These are phyloP conservation scores for Polychaeton citri DNA, from an alignment of 2,329 filamentous ascomycete species.

Conservation along the genomic window DNA sequence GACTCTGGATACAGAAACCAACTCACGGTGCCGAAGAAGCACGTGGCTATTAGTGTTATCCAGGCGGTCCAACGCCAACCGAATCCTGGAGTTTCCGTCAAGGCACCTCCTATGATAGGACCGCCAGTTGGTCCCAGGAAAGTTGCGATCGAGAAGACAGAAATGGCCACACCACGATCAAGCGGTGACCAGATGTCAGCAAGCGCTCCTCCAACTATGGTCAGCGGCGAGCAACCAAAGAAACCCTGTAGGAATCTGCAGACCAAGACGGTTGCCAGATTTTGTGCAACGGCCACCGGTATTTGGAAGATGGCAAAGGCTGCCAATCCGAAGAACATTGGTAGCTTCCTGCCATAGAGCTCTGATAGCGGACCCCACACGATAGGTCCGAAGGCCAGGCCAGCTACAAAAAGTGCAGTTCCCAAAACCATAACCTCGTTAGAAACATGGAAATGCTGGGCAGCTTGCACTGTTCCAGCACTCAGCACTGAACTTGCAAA, in stretches of 20 bases:
- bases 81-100: constrained; percentile 6
- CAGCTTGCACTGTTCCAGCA: constrained; percentile 8
- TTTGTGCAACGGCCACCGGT: constrained; percentile 40
- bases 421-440: constrained; percentile 13
- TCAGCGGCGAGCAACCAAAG: constrained; percentile 37
- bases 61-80: constrained; percentile 22
- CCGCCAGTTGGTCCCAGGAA: constrained; percentile 17
- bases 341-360: constrained; percentile 38
- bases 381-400: constrained; percentile 18
- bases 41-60: constrained; percentile 26
- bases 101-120: constrained; percentile 11
- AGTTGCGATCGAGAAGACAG: constrained; percentile 16
- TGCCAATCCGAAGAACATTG: constrained; percentile 38
- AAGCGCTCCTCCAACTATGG: constrained; percentile 30
- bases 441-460: constrained; percentile 10
- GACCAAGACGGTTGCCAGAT: constrained; percentile 41
- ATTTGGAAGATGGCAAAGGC: constrained; percentile 43
- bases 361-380: constrained; percentile 45
- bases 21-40: constrained; percentile 29
- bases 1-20: constrained; percentile 38
- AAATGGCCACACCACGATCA: constrained; percentile 19
- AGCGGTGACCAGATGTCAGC: constrained; percentile 17
- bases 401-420: constrained; percentile 18
- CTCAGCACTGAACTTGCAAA: constrained; percentile 43
- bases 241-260: constrained; percentile 42